Percentiles rank a stretch among this genome's conserved stretches.
Evolutionary conservation across 2,329 filamentous ascomycete species (phyloP).

Genomic region (Xylaria sp.): DNA sequence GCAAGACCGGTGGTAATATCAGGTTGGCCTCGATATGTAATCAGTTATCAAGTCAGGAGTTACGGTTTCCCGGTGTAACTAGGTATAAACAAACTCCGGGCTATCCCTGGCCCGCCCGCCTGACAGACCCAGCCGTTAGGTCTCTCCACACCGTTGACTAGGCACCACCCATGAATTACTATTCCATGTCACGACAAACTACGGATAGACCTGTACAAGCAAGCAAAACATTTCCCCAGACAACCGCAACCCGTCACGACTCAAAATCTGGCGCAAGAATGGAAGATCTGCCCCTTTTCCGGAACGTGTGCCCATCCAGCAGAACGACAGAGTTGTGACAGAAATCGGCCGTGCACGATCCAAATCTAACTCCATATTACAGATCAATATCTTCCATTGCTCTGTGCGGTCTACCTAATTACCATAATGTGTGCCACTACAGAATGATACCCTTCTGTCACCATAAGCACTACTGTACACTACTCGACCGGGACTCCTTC

Average conservation of each 20-base stretch:
- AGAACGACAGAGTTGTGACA: too few species aligned
- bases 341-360: too few species aligned
- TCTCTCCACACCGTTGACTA: background rate
- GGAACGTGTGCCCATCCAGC: too few species aligned
- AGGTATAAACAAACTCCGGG: background rate
- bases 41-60: too few species aligned
- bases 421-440: background rate
- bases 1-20: too few species aligned
- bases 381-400: too few species aligned
- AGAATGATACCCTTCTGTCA: background rate
- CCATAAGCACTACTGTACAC: background rate
- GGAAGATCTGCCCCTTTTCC: background rate
- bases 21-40: too few species aligned
- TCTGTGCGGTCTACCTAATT: too few species aligned
- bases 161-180: too few species aligned
- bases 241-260: background rate
- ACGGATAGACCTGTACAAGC: background rate
- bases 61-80: too few species aligned
- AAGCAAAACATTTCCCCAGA: background rate
- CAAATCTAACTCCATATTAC: too few species aligned
- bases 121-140: background rate
- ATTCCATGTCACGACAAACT: too few species aligned
- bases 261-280: background rate
- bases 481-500: background rate
- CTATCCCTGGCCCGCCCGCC: background rate